Evolutionary conservation across 148 eudicot species (phyloP), one percentile per base, ranked within the genome.

Genomic region (Polygonum aviculare): DNA sequence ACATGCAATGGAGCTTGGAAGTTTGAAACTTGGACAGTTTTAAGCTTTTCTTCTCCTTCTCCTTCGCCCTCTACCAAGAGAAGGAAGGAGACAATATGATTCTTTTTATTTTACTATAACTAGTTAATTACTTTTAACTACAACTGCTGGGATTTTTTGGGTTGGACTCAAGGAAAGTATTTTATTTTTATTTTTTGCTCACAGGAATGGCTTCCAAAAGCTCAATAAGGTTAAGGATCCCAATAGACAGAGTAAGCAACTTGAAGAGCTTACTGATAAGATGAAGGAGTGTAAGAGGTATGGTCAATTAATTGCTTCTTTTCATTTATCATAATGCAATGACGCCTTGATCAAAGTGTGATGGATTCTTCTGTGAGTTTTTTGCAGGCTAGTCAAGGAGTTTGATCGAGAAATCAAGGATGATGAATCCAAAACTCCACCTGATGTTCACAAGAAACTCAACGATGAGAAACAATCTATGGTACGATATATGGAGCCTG

Each of bases 211-310:
- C 69, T 95, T 95, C 78, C 99, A 95, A 79, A 95, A 93, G 84
- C 82, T 95, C 90, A 97, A 93, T 84, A 95, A 95, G 80, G 80
- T 95, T 78, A 95, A 95, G 83, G 97, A 95, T 77, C 79, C 94
- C 41, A 90, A 65, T 70, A 91, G 99, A 81, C 96, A 95, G 81
- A 95, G 94, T 81, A 95, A 95, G 80, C 99, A 95, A 85, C 84
- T 95, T 81, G 99, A 95, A 82, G 99, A 95, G 73, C 99, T 95
- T 76, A 90, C 97, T 21, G 96, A 88, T 80, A 95, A 85, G 89
- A 95, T 95, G 99, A 88, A 93, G 83, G 99, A 95, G 72, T 95
- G 97, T 85, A 95, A 95, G 86, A 86, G 99, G 99, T 91, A 83
- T n/a, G 26, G 48, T 36, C 9, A 8, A 38, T 2, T 16, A 70